These are phyloP conservation scores for Pisolithus thermaeus DNA, from an alignment of 1,284 basidiomycete genomes.

Conservation along the genomic window DNA sequence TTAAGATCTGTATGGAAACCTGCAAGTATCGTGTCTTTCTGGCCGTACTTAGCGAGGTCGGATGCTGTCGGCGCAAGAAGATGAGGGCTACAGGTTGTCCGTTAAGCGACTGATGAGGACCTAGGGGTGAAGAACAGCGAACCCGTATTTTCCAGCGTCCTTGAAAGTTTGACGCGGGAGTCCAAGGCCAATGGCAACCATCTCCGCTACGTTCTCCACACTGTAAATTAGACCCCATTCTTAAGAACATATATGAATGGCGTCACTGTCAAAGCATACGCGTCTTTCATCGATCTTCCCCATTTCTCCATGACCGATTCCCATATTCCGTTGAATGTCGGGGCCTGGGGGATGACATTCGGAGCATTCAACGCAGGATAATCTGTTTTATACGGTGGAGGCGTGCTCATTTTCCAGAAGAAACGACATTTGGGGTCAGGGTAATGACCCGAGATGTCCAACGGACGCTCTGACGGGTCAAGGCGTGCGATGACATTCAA, in stretches of 20 bases:
- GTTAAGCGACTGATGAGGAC: background rate
- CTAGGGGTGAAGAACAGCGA: conserved; percentile 19
- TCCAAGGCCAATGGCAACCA: conserved; percentile 78
- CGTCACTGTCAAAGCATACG: conserved; percentile 46
- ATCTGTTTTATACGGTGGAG: conserved; percentile 70
- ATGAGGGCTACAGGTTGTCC: conserved; percentile 56
- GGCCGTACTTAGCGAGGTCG: conserved; percentile 72
- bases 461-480: conserved; percentile 70
- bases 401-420: conserved; percentile 82
- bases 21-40: conserved; percentile 77
- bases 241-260: background rate
- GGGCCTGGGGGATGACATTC: conserved; percentile 70
- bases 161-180: conserved; percentile 62
- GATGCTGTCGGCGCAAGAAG: conserved; percentile 89
- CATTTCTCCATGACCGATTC: conserved; percentile 66
- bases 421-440: conserved; percentile 92
- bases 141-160: conserved; percentile 80
- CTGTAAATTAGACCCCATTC: conserved; percentile 32
- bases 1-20: conserved; percentile 88
- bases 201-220: conserved; percentile 75
- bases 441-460: conserved; percentile 72
- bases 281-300: conserved; percentile 80
- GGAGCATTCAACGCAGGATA: conserved; percentile 72
- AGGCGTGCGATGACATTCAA: conserved; percentile 65
- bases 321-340: conserved; percentile 17